Conservation (phyloP, 768 basidiomycete genomes). For the Boletus rubroflammeus region DNA sequence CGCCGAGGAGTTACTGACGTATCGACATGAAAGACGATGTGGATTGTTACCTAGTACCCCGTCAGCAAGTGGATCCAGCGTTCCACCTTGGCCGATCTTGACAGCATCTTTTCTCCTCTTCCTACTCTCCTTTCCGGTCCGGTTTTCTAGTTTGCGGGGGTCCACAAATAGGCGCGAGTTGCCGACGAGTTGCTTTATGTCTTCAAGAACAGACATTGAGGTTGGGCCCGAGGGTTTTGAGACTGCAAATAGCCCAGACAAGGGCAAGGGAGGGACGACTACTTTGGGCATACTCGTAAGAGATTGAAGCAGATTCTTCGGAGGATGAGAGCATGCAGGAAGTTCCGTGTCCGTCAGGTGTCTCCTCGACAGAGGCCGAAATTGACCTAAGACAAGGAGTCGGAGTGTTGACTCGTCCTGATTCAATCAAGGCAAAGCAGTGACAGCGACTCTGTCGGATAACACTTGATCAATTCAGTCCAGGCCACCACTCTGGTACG, state of each 20-base stretch:
- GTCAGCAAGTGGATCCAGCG: constrained; percentile 93
- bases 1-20: constrained; percentile 2
- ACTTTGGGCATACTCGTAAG: constrained; percentile 63
- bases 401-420: no score
- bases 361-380: background rate
- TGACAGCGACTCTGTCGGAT: no score
- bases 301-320: background rate
- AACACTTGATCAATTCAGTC: background rate
- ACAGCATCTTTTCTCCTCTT: constrained; percentile 43
- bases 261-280: constrained; percentile 48
- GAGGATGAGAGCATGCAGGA: background rate
- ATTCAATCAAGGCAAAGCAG: background rate
- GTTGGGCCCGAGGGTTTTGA: constrained; percentile 90
- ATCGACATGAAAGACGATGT: background rate
- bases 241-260: constrained; percentile 83
- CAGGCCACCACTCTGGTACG: background rate
- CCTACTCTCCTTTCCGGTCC: constrained; percentile 44
- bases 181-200: constrained; percentile 74
- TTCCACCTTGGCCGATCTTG: constrained; percentile 92
- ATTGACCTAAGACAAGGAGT: background rate
- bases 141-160: constrained; percentile 49
- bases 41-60: constrained; percentile 76
- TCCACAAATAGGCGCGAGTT: constrained; percentile 78
- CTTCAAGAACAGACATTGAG: constrained; percentile 87
- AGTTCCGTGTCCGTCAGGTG: background rate